Evolutionary conservation across 768 basidiomycete genomes (phyloP).

Genomic region (Phlebiopsis flavidoalba): DNA sequence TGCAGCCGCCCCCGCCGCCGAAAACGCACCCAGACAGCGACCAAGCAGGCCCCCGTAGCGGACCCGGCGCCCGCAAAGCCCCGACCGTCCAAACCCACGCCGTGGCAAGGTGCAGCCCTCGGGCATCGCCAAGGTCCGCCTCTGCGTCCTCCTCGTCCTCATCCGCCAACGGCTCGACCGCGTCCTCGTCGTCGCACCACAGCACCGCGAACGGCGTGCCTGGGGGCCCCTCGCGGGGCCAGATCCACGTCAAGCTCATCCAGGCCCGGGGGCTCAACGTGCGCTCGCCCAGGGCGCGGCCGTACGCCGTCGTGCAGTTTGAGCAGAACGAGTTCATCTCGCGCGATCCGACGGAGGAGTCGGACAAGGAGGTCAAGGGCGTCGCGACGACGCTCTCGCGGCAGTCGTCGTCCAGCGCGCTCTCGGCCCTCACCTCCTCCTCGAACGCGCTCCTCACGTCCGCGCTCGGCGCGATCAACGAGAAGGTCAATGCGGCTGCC

Average conservation of each 20-base stretch:
- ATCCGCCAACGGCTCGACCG: conserved; percentile 16
- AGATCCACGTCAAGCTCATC: conserved; percentile 95
- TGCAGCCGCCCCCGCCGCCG: conserved; percentile 55
- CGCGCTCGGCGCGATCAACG: conserved; percentile 59
- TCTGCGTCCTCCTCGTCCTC: conserved; percentile 24
- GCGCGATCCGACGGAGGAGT: conserved; percentile 80
- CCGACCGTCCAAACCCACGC: not conserved
- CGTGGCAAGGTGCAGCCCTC: conserved; percentile 8
- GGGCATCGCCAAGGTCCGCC: conserved; percentile 9
- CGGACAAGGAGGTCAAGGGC: conserved; percentile 87
- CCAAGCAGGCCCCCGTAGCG: not conserved
- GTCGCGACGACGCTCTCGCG: conserved; percentile 54
- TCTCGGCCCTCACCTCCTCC: conserved; percentile 59
- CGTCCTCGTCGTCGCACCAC: conserved; percentile 27
- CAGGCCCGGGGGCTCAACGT: conserved; percentile 82
- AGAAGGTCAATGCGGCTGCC: conserved; percentile 27
- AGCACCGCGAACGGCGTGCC: conserved; percentile 6
- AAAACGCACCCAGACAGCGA: conserved; percentile 25
- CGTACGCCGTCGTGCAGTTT: conserved; percentile 96
- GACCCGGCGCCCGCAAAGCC: not conserved
- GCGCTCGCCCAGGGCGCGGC: conserved; percentile 54
- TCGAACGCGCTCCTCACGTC: conserved; percentile 58
- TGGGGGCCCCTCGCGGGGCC: conserved; percentile 46
- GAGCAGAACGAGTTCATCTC: conserved; percentile 98
- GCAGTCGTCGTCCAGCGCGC: conserved; percentile 56